phyloP scores from a whole-genome alignment of 2,329 filamentous ascomycete genomes.

The Diaporthe velutina region DNA sequence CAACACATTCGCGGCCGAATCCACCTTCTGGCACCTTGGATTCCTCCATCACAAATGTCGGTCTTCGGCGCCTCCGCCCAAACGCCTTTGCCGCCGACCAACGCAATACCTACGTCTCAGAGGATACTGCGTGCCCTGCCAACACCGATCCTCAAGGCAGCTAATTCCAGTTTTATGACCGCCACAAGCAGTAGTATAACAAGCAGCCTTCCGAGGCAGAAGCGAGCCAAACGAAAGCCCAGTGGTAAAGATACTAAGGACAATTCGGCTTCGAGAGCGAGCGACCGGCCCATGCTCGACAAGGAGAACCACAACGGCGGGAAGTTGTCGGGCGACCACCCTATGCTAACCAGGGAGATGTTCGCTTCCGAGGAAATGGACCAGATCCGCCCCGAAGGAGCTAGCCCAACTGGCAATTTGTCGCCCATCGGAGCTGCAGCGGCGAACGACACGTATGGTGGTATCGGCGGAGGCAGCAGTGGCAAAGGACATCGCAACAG shows the following conservation, averaged over 20 bases:
- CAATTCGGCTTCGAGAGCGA: conserved; percentile 48
- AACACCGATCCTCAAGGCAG: conserved; percentile 90
- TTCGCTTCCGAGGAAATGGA: conserved; percentile 63
- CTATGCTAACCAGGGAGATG: conserved; percentile 42
- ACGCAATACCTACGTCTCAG: conserved; percentile 91
- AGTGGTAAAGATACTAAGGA: conserved; percentile 53
- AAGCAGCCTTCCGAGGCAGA: conserved; percentile 74
- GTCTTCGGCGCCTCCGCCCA: conserved; percentile 79
- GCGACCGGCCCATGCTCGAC: conserved; percentile 53
- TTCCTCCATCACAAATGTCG: conserved; percentile 93
- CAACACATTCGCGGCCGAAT: conserved; percentile 95
- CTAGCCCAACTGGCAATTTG: conserved; percentile 40
- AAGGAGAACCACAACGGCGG: conserved; percentile 61
- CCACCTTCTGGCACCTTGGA: conserved; percentile 95
- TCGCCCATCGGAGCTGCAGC: conserved; percentile 44
- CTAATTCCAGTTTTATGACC: conserved; percentile 95
- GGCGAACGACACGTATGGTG: conserved; percentile 27
- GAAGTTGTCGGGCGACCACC: conserved; percentile 45
- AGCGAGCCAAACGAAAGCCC: conserved; percentile 50
- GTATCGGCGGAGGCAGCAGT: conserved; percentile 18
- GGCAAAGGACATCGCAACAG: conserved; percentile 29
- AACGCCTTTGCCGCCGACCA: conserved; percentile 78
- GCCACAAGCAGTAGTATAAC: conserved; percentile 90
- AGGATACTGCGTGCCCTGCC: conserved; percentile 91
- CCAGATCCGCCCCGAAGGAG: conserved; percentile 52